Evolutionary conservation across 2,329 filamentous ascomycete genomes (phyloP).

Genomic region (Golovinomyces cichoracearum): DNA sequence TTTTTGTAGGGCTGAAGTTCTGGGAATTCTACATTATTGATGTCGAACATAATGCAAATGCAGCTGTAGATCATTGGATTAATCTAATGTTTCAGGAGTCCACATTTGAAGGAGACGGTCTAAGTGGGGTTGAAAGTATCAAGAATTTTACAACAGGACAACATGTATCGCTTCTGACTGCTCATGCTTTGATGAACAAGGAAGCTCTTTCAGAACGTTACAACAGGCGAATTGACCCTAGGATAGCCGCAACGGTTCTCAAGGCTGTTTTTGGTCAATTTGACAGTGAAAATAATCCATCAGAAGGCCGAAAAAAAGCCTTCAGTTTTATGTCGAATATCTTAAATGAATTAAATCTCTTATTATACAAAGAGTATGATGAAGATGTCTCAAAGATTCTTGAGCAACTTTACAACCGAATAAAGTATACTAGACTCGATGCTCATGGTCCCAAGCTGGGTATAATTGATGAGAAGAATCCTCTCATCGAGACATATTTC

Average conservation of each 20-base stretch:
- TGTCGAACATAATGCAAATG: conserved; percentile 43
- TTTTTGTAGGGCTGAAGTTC: conserved; percentile 49
- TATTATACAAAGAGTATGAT: conserved; percentile 83
- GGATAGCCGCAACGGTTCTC: conserved; percentile 41
- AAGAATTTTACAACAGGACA: conserved; percentile 28
- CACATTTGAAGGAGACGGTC: conserved; percentile 20
- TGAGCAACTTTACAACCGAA: conserved; percentile 76
- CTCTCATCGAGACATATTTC: conserved; percentile 84
- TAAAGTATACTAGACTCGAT: conserved; percentile 86
- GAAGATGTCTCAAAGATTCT: conserved; percentile 56
- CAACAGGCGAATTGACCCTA: conserved; percentile 42
- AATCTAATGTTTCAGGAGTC: too few species aligned
- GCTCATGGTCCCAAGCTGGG: conserved; percentile 72
- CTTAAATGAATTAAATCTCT: conserved; percentile 62
- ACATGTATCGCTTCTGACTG: conserved; percentile 29
- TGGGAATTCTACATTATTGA: conserved; percentile 90
- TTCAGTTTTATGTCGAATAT: conserved; percentile 33
- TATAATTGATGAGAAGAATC: conserved; percentile 47
- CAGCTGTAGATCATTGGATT: conserved; percentile 46
- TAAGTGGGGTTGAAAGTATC: conserved; percentile 26
- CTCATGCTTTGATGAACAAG: conserved; percentile 42
- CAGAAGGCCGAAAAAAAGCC: conserved; percentile 25
- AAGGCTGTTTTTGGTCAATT: conserved; percentile 43
- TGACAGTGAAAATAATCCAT: conserved; percentile 23
- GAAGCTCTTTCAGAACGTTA: conserved; percentile 61